Conservation (phyloP, 352 stramenopile genomes). For the Saprolegnia diclina region DNA sequence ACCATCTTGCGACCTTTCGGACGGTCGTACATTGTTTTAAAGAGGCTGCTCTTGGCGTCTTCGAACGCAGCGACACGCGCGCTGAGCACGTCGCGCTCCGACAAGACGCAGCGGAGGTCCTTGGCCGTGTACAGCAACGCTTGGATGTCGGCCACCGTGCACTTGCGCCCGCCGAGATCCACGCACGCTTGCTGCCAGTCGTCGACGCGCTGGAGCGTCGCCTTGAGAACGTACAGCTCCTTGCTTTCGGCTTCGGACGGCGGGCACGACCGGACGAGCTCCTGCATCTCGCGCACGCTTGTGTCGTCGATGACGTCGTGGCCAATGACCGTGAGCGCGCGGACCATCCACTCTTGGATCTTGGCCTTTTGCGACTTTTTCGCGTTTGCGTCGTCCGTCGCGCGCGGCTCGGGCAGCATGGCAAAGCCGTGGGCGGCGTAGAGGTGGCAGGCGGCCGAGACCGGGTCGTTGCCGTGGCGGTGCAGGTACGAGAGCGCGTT, state of each 20-base stretch:
- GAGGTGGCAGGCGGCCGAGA: slow-evolving; percentile 68
- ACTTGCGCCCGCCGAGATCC: not conserved
- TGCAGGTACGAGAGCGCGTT: slow-evolving; percentile 74
- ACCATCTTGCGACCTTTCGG: slow-evolving; percentile 36
- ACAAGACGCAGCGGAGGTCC: slow-evolving; percentile 8
- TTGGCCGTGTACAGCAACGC: slow-evolving; percentile 13
- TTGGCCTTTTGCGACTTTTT: slow-evolving; percentile 31
- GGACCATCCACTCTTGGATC: slow-evolving; percentile 16
- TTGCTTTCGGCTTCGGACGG: slow-evolving; percentile 31
- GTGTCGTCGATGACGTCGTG: not conserved
- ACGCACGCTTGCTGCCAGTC: not conserved
- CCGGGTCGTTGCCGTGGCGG: slow-evolving; percentile 73
- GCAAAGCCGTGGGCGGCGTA: slow-evolving; percentile 70
- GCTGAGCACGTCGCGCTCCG: not conserved
- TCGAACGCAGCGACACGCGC: slow-evolving; percentile 8
- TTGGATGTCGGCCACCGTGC: slow-evolving; percentile 18
- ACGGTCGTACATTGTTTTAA: not conserved
- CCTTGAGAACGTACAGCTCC: slow-evolving; percentile 50
- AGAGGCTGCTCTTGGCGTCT: slow-evolving; percentile 3
- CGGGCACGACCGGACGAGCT: slow-evolving; percentile 10
- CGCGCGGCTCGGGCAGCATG: slow-evolving; percentile 35
- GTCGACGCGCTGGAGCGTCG: slow-evolving; percentile 47
- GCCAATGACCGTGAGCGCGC: not conserved
- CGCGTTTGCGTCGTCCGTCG: slow-evolving; percentile 44
- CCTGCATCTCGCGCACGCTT: not conserved